A percentile compares a stretch with the other conserved stretches of the same genome.
phyloP scores from a whole-genome alignment of 2,329 filamentous ascomycete species.

The Penicillium brevicompactum region DNA sequence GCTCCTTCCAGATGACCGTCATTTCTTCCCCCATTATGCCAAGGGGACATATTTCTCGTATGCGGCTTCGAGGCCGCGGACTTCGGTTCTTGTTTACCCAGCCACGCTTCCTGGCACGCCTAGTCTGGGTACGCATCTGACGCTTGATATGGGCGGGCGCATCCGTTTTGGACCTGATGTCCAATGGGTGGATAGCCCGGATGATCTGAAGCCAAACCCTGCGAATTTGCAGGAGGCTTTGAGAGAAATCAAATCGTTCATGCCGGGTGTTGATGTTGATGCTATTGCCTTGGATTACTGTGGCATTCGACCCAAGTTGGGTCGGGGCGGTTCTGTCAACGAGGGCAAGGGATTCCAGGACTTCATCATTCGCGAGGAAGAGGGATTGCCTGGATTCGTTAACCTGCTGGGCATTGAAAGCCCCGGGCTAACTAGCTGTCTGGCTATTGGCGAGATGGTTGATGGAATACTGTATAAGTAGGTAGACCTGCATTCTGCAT shows the following conservation, averaged over 20 bases:
- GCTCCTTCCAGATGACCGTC: conserved; percentile 60
- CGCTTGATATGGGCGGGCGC: conserved; percentile 80
- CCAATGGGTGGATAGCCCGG: conserved; percentile 79
- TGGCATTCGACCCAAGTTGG: conserved; percentile 86
- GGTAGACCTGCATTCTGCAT: neutral
- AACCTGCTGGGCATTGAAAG: conserved; percentile 93
- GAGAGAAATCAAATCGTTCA: conserved; percentile 73
- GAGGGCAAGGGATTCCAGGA: conserved; percentile 72
- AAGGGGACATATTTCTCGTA: conserved; percentile 98
- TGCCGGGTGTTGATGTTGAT: conserved; percentile 70
- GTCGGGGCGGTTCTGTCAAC: conserved; percentile 57
- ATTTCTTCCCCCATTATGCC: conserved; percentile 72
- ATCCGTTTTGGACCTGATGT: conserved; percentile 94
- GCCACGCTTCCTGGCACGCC: conserved; percentile 78
- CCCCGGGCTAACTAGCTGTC: conserved; percentile 80
- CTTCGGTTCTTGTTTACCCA: conserved; percentile 81
- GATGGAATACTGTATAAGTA: conserved; percentile 53
- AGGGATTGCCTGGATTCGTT: conserved; percentile 78
- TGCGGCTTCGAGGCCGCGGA: conserved; percentile 62
- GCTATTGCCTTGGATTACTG: conserved; percentile 81
- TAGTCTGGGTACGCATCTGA: conserved; percentile 92
- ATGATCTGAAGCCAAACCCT: conserved; percentile 69
- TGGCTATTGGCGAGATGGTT: conserved; percentile 85
- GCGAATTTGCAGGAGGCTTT: conserved; percentile 68
- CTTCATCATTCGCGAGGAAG: conserved; percentile 77